Percentiles rank a stretch among this genome's conserved stretches.
Conservation (phyloP, 768 basidiomycete species). For the Dendrothele bispora region DNA sequence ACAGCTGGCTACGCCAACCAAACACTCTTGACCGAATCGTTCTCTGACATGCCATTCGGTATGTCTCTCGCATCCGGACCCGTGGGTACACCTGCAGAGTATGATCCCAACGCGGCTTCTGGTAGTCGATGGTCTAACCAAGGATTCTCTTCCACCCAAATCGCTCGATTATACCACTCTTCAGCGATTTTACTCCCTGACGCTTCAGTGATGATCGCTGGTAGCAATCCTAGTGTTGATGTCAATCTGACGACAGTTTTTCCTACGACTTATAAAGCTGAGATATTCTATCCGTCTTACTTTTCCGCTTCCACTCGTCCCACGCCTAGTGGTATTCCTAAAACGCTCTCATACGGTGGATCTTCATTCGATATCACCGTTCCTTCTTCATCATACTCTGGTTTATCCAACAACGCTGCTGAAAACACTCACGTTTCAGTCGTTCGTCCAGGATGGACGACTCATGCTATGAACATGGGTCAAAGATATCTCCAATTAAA, state of each 20-base stretch:
- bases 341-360: constrained; percentile 81
- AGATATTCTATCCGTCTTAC: constrained; percentile 92
- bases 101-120: constrained; percentile 69
- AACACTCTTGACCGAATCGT: constrained; percentile 45
- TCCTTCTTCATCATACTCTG: constrained; percentile 64
- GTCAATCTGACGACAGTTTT: constrained; percentile 61
- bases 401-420: constrained; percentile 67
- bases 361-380: constrained; percentile 73
- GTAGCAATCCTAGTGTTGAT: constrained; percentile 92
- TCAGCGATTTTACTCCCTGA: constrained; percentile 85
- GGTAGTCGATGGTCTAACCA: constrained; percentile 76
- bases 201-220: constrained; percentile 83
- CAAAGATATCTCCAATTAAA: constrained; percentile 82
- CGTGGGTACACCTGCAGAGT: constrained; percentile 73
- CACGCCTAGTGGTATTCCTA: constrained; percentile 64
- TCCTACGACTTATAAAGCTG: constrained; percentile 80
- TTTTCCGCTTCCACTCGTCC: constrained; percentile 73
- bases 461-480: constrained; percentile 87
- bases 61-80: constrained; percentile 81
- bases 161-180: constrained; percentile 90
- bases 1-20: constrained; percentile 82
- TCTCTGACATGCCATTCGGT: constrained; percentile 62
- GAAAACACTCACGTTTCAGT: constrained; percentile 75
- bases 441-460: constrained; percentile 80
- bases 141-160: constrained; percentile 59